These are phyloP conservation scores for rapeseed (Brassica napus) DNA, from an alignment of 345 rosid genomes.

Conservation along the genomic window Da-Ae NC_063447.1:49075001-49075500, in stretches of 20 bases:
- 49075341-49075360: neutral
- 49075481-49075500: slow-evolving; percentile 9
- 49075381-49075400: neutral
- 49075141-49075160: neutral
- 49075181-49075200: slow-evolving; percentile 42
- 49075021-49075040: slow-evolving; percentile 99
- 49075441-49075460: slow-evolving; percentile 99
- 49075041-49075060: slow-evolving; percentile 99
- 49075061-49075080: slow-evolving; percentile 70
- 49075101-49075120: neutral
- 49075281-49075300: slow-evolving; percentile 81
- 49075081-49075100: slow-evolving; percentile 17
- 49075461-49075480: slow-evolving; percentile 70
- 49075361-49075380: neutral
- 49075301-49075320: neutral
- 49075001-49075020: slow-evolving; percentile 99
- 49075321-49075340: neutral
- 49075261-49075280: slow-evolving; percentile 98
- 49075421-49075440: slow-evolving; percentile 98
- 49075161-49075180: slow-evolving; percentile 6
- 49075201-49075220: slow-evolving; percentile 97
- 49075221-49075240: slow-evolving; percentile 91
- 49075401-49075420: slow-evolving; percentile 43
- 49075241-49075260: slow-evolving; percentile 98
- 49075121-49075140: neutral